Evolutionary conservation across 441 rosid species (phyloP), one percentile per base, ranked within the genome.

Genomic region (Populus trichocarpa): DNA sequence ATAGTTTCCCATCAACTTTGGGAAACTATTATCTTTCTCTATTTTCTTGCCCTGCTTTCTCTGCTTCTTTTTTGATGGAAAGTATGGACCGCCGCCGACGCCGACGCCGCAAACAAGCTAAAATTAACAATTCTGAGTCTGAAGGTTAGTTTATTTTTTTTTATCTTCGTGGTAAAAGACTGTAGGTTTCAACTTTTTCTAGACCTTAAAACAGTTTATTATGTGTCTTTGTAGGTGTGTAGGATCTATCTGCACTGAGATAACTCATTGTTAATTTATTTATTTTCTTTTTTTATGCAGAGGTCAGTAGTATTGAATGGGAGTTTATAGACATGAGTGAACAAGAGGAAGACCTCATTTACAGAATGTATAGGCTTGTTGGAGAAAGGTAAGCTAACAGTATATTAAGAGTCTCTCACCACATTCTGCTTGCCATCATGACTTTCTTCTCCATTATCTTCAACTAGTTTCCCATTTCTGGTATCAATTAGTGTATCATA

Each of bases 291-390:
- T 30, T 69, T 64, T 65, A 33, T 38, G 79, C 81, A 93, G 96
- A 93, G 82, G 96, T 90, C 30, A 87, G 90, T 77, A 93, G 98
- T 71, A 77, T 81, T 26, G 91, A 87, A 73, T 90, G 98, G 98
- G 87, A 90, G 71, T 84, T 85, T 79, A 85, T 93, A 42, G 80
- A 81, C 69, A 87, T 91, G 95, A 84, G 85, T 10, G 91, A 88
- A 71, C 91, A 89, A 83, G 96, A 93, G 73, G 91, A 88, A 80
- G 98, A 93, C 86, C 95, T 93, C 83, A 87, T 93, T 77, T 79
- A 74, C 79, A 86, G 98, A 83, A 91, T 93, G 96, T 79, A 88
- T 46, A 87, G 82, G 71, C 93, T 93, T 57, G 89, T 93, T 59
- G 98, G 96, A 79, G 91, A 89, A 69, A 90, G 93, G 98, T 91